A percentile compares a stretch with the other conserved stretches of the same genome.
These are phyloP conservation scores for Venturia effusa DNA, from an alignment of 2,329 filamentous ascomycete genomes.

Conservation along the genomic window DNA sequence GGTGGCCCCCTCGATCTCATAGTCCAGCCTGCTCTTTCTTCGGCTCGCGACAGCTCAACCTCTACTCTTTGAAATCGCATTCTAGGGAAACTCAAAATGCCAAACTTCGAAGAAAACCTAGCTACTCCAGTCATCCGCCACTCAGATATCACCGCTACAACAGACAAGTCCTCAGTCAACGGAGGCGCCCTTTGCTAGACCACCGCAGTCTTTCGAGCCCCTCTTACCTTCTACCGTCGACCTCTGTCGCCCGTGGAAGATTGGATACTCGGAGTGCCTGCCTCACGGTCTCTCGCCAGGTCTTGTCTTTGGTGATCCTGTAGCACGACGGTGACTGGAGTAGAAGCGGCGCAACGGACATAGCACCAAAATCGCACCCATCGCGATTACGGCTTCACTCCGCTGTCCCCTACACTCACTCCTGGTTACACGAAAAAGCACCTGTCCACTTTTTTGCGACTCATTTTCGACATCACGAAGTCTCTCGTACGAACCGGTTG, in stretches of 20 bases:
- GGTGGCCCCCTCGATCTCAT: neutral
- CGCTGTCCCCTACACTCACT: slow-evolving; percentile 6
- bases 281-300: slow-evolving; percentile 25
- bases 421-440: slow-evolving; percentile 3
- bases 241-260: slow-evolving; percentile 7
- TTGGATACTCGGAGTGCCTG: slow-evolving; percentile 23
- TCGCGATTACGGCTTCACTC: slow-evolving; percentile 6
- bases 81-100: neutral
- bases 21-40: neutral
- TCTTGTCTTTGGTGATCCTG: slow-evolving; percentile 32
- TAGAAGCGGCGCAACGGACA: slow-evolving; percentile 10
- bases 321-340: slow-evolving; percentile 33
- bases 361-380: slow-evolving; percentile 3
- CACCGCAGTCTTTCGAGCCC: slow-evolving; percentile 22
- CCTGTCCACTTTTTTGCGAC: neutral
- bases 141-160: slow-evolving; percentile 27
- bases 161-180: slow-evolving; percentile 29
- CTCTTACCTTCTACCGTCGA: slow-evolving; percentile 3
- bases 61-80: neutral
- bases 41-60: neutral
- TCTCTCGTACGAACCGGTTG: neutral
- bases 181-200: slow-evolving; percentile 28
- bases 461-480: slow-evolving; percentile 2
- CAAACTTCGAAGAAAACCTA: neutral
- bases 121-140: slow-evolving; percentile 32